phyloP scores from a whole-genome alignment of 2,329 filamentous ascomycete species.

The Penicillium corylophilum region DNA sequence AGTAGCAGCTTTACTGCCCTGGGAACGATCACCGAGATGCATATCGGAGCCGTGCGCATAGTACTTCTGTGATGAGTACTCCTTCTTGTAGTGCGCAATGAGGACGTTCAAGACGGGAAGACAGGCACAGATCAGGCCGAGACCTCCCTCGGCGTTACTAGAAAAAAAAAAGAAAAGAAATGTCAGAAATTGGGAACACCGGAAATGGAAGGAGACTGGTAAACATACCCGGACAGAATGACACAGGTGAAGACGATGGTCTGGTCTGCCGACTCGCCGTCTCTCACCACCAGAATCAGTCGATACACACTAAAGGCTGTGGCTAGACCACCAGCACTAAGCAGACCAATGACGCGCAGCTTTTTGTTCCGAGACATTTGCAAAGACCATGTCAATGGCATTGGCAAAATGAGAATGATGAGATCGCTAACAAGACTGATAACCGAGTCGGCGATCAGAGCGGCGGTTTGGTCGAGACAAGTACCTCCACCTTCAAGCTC shows the following conservation, averaged over 20 bases:
- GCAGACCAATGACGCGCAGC: constrained; percentile 37
- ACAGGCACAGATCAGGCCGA: constrained; percentile 41
- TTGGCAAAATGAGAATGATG: constrained; percentile 36
- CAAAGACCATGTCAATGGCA: constrained; percentile 41
- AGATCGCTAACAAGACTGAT: constrained; percentile 41
- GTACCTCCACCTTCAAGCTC: constrained; percentile 12
- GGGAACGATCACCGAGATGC: constrained; percentile 29
- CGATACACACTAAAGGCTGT: constrained; percentile 41
- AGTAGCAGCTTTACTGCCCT: constrained; percentile 9
- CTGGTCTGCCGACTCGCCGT: constrained; percentile 31
- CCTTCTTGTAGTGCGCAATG: constrained; percentile 24
- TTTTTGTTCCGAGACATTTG: constrained; percentile 39
- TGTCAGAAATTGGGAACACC: neutral
- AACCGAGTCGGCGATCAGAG: constrained; percentile 40
- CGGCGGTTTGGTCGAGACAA: constrained; percentile 39
- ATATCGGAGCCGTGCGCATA: constrained; percentile 27
- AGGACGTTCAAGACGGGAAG: constrained; percentile 36
- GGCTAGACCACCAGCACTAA: constrained; percentile 41
- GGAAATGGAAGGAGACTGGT: neutral
- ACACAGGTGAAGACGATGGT: constrained; percentile 38
- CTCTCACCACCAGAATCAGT: constrained; percentile 34
- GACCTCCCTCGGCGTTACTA: constrained; percentile 39
- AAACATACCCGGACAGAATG: constrained; percentile 40
- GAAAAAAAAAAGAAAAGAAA: no score
- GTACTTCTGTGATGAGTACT: constrained; percentile 31